Conservation (phyloP, 1,284 basidiomycete genomes). For the Papiliotrema nemorosa region DNA sequence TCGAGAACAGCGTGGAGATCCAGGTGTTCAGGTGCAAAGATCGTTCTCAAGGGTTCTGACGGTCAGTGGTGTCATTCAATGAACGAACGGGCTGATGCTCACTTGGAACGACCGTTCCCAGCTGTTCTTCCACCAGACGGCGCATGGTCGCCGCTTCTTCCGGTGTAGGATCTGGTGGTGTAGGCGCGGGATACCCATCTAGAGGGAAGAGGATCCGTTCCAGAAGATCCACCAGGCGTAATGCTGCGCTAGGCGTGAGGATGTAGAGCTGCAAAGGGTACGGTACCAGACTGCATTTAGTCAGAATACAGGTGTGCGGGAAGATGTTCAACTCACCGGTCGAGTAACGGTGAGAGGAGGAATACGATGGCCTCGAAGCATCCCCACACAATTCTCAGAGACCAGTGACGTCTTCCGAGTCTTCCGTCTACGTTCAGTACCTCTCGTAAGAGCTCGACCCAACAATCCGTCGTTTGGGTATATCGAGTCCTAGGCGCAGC, state of each 20-base stretch:
- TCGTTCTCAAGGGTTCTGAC: not conserved
- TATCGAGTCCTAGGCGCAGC: constrained; percentile 9
- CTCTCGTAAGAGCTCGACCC: constrained; percentile 16
- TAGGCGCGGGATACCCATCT: constrained; percentile 38
- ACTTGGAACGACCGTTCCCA: constrained; percentile 29
- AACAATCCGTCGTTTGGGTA: constrained; percentile 9
- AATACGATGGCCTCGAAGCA: constrained; percentile 17
- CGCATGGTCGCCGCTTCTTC: constrained; percentile 28
- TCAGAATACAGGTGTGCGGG: not conserved
- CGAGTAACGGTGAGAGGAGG: constrained; percentile 24
- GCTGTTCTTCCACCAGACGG: constrained; percentile 14
- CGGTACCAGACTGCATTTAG: constrained; percentile 23
- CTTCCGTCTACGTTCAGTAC: constrained; percentile 20
- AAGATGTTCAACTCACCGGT: constrained; percentile 26
- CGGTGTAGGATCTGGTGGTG: constrained; percentile 36
- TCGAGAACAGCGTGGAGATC: constrained; percentile 19
- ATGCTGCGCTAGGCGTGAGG: constrained; percentile 16
- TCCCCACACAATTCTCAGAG: constrained; percentile 17
- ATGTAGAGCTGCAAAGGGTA: constrained; percentile 17
- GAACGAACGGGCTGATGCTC: constrained; percentile 5
- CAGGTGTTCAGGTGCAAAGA: constrained; percentile 7
- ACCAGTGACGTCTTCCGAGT: constrained; percentile 10
- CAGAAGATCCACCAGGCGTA: constrained; percentile 24
- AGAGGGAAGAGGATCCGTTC: constrained; percentile 39
- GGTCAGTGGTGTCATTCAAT: not conserved